These are phyloP conservation scores for Lichtheimia corymbifera DNA, from an alignment of 371 early-diverging fungal genomes.

Conservation along the genomic window DNA sequence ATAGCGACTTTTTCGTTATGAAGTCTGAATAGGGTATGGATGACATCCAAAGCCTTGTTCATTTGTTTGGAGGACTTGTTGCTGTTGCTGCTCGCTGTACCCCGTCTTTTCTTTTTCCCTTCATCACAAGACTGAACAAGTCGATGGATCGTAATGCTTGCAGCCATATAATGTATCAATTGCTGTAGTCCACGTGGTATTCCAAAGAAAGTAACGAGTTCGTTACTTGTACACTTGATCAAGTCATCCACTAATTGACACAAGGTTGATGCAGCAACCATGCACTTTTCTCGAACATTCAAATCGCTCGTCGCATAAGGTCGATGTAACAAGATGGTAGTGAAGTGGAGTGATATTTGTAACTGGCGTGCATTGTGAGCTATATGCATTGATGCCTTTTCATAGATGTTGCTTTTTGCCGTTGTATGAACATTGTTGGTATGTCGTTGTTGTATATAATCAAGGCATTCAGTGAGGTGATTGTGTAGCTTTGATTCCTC, in stretches of 20 bases:
- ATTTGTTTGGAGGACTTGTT: not conserved
- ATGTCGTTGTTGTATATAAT: not conserved
- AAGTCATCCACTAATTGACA: too few relatives aligned
- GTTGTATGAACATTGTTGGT: not conserved
- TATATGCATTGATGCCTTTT: not conserved
- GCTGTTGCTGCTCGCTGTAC: too few relatives aligned
- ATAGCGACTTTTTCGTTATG: not conserved
- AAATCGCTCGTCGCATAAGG: slow-evolving; percentile 6
- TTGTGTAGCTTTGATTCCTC: not conserved
- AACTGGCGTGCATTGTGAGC: not conserved
- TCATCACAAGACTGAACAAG: not conserved
- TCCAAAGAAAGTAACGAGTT: too few relatives aligned
- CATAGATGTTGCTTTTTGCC: not conserved
- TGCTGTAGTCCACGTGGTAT: slow-evolving; percentile 35
- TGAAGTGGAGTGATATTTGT: slow-evolving; percentile 14
- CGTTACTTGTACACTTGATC: too few relatives aligned
- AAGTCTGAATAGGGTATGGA: not conserved
- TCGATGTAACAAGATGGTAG: slow-evolving; percentile 13
- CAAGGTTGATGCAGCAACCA: slow-evolving; percentile 14
- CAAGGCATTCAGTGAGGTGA: not conserved
- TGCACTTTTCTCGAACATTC: slow-evolving; percentile 17
- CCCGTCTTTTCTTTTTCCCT: not conserved
- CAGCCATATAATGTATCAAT: slow-evolving; percentile 37
- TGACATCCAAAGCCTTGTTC: not conserved
- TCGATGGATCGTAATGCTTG: slow-evolving; percentile 31